Percentiles rank a stretch among this genome's conserved stretches.
phyloP scores from a whole-genome alignment of 106 monocot genomes.

The Alisma plantagoaquatica region DNA sequence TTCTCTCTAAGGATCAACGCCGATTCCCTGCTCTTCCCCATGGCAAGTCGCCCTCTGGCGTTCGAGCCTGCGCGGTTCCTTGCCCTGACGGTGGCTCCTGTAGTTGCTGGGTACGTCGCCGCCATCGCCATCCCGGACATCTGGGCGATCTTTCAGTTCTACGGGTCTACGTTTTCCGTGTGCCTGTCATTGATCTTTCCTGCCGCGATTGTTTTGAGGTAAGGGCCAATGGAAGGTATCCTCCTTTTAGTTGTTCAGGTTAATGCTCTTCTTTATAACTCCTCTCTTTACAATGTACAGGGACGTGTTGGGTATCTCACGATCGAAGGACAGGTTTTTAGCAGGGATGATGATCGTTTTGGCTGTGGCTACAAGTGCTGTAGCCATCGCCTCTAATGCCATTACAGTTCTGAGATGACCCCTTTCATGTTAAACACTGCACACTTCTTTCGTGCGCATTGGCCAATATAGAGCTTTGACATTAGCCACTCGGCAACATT shows the following conservation, averaged over 20 bases:
- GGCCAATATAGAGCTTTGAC: too few relatives aligned
- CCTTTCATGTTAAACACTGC: too few relatives aligned
- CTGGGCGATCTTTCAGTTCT: constrained; percentile 77
- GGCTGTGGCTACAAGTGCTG: background rate
- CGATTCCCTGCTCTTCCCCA: constrained; percentile 59
- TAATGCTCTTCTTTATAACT: too few relatives aligned
- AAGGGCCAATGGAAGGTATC: too few relatives aligned
- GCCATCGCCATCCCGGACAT: constrained; percentile 77
- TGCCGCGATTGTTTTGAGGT: constrained; percentile 80
- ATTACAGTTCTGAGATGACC: too few relatives aligned
- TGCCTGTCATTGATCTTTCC: constrained; percentile 87
- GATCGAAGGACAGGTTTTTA: background rate
- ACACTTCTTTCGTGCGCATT: too few relatives aligned
- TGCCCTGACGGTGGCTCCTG: constrained; percentile 27
- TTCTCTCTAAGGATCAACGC: constrained; percentile 79
- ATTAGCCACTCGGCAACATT: too few relatives aligned
- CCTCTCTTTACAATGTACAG: too few relatives aligned
- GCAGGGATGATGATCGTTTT: background rate
- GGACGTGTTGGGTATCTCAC: background rate
- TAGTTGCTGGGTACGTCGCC: constrained; percentile 36
- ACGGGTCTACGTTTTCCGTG: constrained; percentile 69
- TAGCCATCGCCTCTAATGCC: background rate
- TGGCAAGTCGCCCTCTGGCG: constrained; percentile 14
- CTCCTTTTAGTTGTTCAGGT: too few relatives aligned
- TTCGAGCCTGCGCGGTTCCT: constrained; percentile 39